A percentile compares a stretch with the other conserved stretches of the same genome.
Evolutionary conservation across 257 asterid species (phyloP).

Genomic region (Nicotiana attenuata): DNA sequence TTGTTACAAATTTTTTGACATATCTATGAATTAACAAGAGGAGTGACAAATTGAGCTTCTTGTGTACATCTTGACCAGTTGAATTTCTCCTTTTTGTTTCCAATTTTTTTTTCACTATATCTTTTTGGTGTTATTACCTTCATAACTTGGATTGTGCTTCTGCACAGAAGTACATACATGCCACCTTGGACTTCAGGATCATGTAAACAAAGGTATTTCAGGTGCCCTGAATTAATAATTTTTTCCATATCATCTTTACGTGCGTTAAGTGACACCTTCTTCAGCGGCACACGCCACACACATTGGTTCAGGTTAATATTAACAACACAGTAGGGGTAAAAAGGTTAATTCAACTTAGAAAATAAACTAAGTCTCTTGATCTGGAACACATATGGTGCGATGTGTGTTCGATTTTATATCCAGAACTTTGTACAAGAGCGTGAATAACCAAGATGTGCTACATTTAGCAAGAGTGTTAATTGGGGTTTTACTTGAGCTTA

Average conservation of each 20-base stretch:
- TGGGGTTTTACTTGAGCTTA: neutral
- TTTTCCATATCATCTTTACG: neutral
- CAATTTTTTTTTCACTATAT: neutral
- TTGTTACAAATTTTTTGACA: neutral
- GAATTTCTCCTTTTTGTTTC: neutral
- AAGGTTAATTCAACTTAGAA: neutral
- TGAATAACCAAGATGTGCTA: neutral
- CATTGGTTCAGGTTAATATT: neutral
- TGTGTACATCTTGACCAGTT: neutral
- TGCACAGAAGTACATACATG: conserved; percentile 74
- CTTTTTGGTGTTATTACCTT: conserved; percentile 13
- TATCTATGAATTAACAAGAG: neutral
- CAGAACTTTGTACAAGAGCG: neutral
- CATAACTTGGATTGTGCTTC: conserved; percentile 27
- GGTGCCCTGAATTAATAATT: neutral
- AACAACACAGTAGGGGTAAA: neutral
- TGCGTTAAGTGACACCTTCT: neutral
- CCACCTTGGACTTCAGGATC: conserved; percentile 63
- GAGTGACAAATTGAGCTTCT: neutral
- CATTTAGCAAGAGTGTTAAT: neutral
- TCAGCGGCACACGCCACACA: neutral
- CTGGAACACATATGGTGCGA: neutral
- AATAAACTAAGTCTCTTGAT: neutral
- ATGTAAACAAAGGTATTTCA: conserved; percentile 45
- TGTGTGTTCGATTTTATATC: neutral